These are phyloP conservation scores for Aspergillus nanangensis DNA, from an alignment of 495 filamentous ascomycete genomes.

Conservation along the genomic window DNA sequence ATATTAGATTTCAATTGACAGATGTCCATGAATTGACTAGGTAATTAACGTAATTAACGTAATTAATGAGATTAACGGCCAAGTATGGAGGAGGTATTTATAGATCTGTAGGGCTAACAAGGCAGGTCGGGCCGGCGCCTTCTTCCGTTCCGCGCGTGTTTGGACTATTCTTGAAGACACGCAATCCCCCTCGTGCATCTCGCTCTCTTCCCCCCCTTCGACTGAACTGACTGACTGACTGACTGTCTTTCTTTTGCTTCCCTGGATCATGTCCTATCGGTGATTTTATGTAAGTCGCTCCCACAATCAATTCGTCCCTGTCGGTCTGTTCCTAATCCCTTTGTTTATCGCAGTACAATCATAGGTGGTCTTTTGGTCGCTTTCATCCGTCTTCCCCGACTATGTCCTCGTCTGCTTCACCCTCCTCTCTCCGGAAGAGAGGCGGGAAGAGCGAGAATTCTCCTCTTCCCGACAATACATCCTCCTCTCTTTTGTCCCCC, in stretches of 20 bases:
- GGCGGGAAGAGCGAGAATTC: conserved; percentile 41
- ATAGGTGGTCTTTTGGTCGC: conserved; percentile 33
- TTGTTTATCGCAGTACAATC: background rate
- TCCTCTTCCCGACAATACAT: conserved; percentile 26
- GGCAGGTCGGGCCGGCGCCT: conserved; percentile 13
- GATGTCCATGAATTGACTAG: too few relatives aligned
- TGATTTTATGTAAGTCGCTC: conserved; percentile 3
- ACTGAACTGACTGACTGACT: too few relatives aligned
- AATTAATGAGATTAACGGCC: too few relatives aligned
- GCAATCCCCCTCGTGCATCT: conserved; percentile 6
- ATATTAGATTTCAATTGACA: too few relatives aligned
- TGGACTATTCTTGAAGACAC: conserved; percentile 19
- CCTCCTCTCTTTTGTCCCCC: conserved; percentile 15
- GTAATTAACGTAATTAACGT: too few relatives aligned
- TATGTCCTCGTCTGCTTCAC: conserved; percentile 34
- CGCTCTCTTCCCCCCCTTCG: background rate
- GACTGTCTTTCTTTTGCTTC: background rate
- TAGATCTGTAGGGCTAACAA: too few relatives aligned
- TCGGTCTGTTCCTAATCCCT: background rate
- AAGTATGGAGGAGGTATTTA: too few relatives aligned
- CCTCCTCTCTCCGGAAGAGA: conserved; percentile 50
- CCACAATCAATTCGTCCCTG: background rate
- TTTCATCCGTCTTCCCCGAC: conserved; percentile 26
- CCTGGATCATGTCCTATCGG: conserved; percentile 15
- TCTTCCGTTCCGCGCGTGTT: conserved; percentile 20